phyloP scores from a whole-genome alignment of 352 stramenopile genomes.

The Elongisporangium undulatum region DNA sequence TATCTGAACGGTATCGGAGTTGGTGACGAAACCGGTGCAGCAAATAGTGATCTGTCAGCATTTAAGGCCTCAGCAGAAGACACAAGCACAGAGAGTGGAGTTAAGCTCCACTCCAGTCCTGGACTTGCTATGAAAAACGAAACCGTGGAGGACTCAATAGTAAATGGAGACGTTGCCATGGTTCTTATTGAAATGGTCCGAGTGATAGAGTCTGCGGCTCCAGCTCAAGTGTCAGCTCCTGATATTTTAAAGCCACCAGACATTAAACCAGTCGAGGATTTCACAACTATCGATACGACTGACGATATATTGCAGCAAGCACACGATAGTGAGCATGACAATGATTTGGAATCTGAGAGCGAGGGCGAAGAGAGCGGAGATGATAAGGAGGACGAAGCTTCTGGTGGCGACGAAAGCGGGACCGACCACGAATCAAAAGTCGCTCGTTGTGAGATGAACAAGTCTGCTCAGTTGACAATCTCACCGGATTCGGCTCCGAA shows the following conservation, averaged over 20 bases:
- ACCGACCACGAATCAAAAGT: no score
- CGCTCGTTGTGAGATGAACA: no score
- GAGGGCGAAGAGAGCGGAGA: neutral
- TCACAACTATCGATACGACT: neutral
- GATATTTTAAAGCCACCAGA: neutral
- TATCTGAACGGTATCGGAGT: neutral
- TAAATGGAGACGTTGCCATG: neutral
- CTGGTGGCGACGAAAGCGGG: no score
- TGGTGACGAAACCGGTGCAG: no score
- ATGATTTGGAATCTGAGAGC: neutral
- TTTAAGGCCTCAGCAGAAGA: neutral
- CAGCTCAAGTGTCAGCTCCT: neutral
- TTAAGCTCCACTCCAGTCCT: neutral
- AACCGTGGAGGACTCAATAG: neutral
- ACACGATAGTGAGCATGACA: neutral
- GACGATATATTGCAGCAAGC: neutral
- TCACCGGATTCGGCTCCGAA: neutral
- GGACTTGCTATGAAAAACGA: neutral
- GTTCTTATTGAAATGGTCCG: neutral
- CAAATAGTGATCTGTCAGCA: neutral
- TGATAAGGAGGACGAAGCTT: no score
- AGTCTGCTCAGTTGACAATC: neutral
- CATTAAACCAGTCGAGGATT: neutral
- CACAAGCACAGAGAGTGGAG: neutral
- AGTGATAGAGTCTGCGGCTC: neutral